Conservation (phyloP, 2,329 filamentous ascomycete genomes). For the Colletotrichum sp. region DNA sequence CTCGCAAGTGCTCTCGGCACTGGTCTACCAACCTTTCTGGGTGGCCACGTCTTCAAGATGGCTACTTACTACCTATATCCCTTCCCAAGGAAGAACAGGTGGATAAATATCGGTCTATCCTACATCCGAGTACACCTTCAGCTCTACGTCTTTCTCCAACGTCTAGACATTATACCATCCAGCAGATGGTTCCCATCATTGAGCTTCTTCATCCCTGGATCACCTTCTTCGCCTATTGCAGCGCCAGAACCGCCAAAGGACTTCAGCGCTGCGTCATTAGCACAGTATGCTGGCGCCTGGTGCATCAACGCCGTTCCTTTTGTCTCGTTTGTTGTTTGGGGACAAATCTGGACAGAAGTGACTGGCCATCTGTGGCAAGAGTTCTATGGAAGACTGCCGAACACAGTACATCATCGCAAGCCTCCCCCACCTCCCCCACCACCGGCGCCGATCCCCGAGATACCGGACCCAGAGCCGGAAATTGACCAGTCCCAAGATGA, state of each 20-base stretch:
- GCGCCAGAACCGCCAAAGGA: slow-evolving; percentile 46
- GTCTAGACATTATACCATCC: slow-evolving; percentile 50
- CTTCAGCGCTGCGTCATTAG: slow-evolving; percentile 40
- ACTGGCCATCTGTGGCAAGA: slow-evolving; percentile 38
- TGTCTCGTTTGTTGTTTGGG: slow-evolving; percentile 48
- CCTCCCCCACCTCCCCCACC: slow-evolving; percentile 23
- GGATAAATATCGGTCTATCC: slow-evolving; percentile 24
- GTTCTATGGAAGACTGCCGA: slow-evolving; percentile 46
- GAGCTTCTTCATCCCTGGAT: slow-evolving; percentile 60
- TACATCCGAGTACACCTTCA: slow-evolving; percentile 56
- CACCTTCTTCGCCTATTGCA: slow-evolving; percentile 52
- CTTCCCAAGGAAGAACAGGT: slow-evolving; percentile 17
- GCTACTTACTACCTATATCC: slow-evolving; percentile 22
- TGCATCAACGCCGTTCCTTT: slow-evolving; percentile 51
- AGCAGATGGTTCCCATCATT: slow-evolving; percentile 46
- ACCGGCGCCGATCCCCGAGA: slow-evolving; percentile 16
- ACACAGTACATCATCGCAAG: slow-evolving; percentile 34
- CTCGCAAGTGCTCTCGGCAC: slow-evolving; percentile 34
- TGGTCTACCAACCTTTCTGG: slow-evolving; percentile 44
- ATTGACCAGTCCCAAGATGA: not conserved
- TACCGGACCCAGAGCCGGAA: not conserved
- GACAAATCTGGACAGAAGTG: slow-evolving; percentile 39
- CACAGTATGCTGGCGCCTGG: slow-evolving; percentile 46
- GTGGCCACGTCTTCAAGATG: slow-evolving; percentile 35
- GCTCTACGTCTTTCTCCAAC: slow-evolving; percentile 56